Evolutionary conservation across 2,329 filamentous ascomycete genomes (phyloP), one percentile per base, ranked within the genome.

Genomic region (Pseudohalonectria lignicola): DNA sequence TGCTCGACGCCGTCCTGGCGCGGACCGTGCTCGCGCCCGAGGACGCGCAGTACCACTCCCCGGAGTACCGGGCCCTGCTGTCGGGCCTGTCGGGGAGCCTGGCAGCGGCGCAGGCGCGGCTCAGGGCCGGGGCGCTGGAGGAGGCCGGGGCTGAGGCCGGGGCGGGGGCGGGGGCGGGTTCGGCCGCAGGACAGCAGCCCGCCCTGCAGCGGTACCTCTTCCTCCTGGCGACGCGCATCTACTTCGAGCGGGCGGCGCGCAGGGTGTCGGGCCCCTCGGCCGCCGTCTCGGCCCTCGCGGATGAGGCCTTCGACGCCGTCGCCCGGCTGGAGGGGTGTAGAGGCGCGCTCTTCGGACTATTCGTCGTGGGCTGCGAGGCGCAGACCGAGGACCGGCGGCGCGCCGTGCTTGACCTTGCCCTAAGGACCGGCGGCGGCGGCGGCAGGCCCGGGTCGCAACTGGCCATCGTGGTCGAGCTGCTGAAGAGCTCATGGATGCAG

Each of bases 341-440:
- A n/a, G n/a, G n/a, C 23, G 29, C 26, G 4, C 8, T 26, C 11
- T 42, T 44, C 23, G 37, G 37, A 5, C 13, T 42, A 2, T 44
- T 44, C 13, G 7, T 44, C 9, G 29, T 44, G 13, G 42, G 42
- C 21, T 31, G 21, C 16, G 42, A 44, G 23, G 42, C 42, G 16
- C 26, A 18, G 5, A 44, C 34, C 3, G 42, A 44, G 9, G 16
- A 26, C 9, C 25, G 35, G 6, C 42, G 42, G n/a, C 31, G 33
- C 15, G 21, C 21, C 12, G 20, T 44, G 15, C 35, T 44, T 13
- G 42, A 44, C 8, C 20, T 41, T 26, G 25, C 37, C 5, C 35
- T 26, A 4, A 9, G 18, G 5, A 38, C 28, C 10, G 17, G 12
- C 11, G 5, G 10, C 7, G 34, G 5, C 19, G 4, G 19, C 29